Percentiles rank a stretch among this genome's conserved stretches.
These are phyloP conservation scores for Aspergillus melleus DNA, from an alignment of 2,329 filamentous ascomycete genomes.

Conservation along the genomic window DNA sequence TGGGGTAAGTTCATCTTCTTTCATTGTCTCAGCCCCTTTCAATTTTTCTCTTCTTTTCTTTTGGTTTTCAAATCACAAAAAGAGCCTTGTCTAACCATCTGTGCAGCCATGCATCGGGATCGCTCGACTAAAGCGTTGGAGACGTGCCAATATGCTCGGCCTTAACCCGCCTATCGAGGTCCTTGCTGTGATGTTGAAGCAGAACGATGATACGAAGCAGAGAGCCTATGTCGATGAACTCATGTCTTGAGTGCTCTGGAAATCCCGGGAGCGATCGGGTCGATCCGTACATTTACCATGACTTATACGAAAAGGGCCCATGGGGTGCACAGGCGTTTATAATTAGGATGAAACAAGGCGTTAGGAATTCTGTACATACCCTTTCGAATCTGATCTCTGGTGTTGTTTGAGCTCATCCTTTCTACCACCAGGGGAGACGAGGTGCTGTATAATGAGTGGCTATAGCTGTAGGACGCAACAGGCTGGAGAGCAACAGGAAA, in stretches of 20 bases:
- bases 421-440: neutral
- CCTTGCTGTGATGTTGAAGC: constrained; percentile 76
- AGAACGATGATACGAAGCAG: constrained; percentile 51
- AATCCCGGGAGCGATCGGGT: neutral
- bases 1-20: constrained; percentile 65
- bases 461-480: neutral
- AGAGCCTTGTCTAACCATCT: constrained; percentile 13
- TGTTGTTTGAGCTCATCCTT: neutral
- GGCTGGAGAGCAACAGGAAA: neutral
- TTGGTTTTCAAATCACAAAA: neutral
- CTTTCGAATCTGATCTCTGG: neutral
- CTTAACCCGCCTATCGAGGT: constrained; percentile 90
- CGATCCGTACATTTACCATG: neutral
- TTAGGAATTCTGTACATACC: constrained; percentile 3
- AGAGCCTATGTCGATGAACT: constrained; percentile 62
- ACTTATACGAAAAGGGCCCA: neutral
- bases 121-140: constrained; percentile 78
- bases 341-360: neutral
- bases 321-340: neutral
- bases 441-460: neutral
- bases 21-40: neutral
- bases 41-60: no score
- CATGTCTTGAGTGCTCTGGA: constrained; percentile 27
- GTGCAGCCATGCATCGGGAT: constrained; percentile 84
- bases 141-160: constrained; percentile 76